Base-by-base conservation (phyloP, 441 rosid genomes). In the Croton setiger region DNA sequence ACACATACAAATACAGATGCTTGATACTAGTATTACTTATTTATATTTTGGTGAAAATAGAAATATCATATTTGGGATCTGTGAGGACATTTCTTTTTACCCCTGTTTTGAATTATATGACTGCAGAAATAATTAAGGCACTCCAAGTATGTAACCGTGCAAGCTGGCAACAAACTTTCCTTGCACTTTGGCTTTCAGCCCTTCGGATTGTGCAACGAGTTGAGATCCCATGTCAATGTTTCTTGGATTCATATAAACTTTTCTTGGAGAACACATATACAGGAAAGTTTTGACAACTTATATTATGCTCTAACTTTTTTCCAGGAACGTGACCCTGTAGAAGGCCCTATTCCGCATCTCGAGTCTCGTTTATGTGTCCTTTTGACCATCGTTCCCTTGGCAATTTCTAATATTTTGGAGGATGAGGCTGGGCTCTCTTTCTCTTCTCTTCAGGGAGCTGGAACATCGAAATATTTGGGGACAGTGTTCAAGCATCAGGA, bases 141-240 rank as follows among this genome's bases (percentile, higher is more conserved):
- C 88, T 87, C 60, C 81, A 64, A 75, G 78, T 79, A 63, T 67
- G 83, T 67, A 86, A 86, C 68, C 78, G 67, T 66, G 87, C 90
- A 60, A 86, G 84, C 81, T 88, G 90, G 93, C 83, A 88, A 68
- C 87, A 88, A 64, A 83, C 93, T n/a, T 88, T 88, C 79, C 75
- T 86, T 44, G 86, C 90, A 13, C 90, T 88, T 66, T 88, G 93
- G 93, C 74, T 86, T 79, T 86, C 93, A 63, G 93, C 86, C 48
- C 90, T 88, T 70, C 85, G 89, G 69, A 88, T 88, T 72, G 93
- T 88, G 71, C 88, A 88, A 71, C 79, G 90, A 78, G 90, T 88
- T 80, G 76, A 77, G 87, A 67, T 74, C 63, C 67, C 67, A 43
- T 74, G 39, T 65, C n/a, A 61, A 61, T 39, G 43, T 60, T 65